These are phyloP conservation scores for Thelephora terrestris DNA, from an alignment of 1,284 basidiomycete genomes.

Conservation along the genomic window DNA sequence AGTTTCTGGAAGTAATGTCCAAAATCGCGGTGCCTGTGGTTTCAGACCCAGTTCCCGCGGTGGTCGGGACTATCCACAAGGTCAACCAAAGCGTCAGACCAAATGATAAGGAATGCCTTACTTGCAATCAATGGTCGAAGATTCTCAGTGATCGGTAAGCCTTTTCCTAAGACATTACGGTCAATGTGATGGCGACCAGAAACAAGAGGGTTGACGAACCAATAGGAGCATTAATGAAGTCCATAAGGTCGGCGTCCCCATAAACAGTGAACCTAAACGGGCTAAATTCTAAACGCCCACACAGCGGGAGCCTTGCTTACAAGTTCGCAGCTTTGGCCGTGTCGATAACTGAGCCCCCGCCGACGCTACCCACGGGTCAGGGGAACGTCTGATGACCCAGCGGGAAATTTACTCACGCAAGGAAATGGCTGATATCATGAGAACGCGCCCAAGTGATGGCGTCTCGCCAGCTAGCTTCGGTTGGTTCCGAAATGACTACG, in stretches of 20 bases:
- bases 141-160: slow-evolving; percentile 68
- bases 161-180: slow-evolving; percentile 42
- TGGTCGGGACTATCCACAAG: slow-evolving; percentile 66
- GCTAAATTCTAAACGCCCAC: slow-evolving; percentile 1
- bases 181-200: not conserved
- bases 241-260: slow-evolving; percentile 84
- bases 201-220: slow-evolving; percentile 19
- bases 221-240: slow-evolving; percentile 95
- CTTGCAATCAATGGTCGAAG: slow-evolving; percentile 83
- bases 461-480: slow-evolving; percentile 78
- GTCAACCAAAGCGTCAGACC: not conserved
- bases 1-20: slow-evolving; percentile 81
- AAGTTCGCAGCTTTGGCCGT: slow-evolving; percentile 90
- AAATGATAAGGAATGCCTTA: slow-evolving; percentile 15
- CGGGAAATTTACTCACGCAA: slow-evolving; percentile 53
- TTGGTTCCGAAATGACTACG: slow-evolving; percentile 77
- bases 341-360: slow-evolving; percentile 94
- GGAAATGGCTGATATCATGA: slow-evolving; percentile 87
- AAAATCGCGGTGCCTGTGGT: slow-evolving; percentile 97
- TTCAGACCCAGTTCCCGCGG: slow-evolving; percentile 95
- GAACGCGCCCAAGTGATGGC: slow-evolving; percentile 85
- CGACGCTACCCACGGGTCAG: slow-evolving; percentile 46
- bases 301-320: slow-evolving; percentile 31
- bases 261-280: slow-evolving; percentile 67
- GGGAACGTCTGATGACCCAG: not conserved